A percentile compares a stretch with the other conserved stretches of the same genome.
These are phyloP conservation scores for Helianthus tuberosus DNA, from an alignment of 129 eudicot genomes.

Conservation along the genomic window DNA sequence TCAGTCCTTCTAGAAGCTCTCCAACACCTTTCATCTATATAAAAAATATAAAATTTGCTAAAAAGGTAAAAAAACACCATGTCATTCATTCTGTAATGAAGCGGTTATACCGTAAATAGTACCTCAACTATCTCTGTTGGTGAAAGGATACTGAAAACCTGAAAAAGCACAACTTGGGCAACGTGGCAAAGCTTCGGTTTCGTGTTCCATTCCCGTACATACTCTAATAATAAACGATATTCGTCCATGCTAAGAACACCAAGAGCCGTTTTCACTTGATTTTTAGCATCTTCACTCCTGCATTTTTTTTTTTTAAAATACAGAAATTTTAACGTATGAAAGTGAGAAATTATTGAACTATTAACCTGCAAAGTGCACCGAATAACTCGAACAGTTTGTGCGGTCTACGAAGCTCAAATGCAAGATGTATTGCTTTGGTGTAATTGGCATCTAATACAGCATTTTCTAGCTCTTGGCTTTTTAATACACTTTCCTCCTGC, in stretches of 20 bases:
- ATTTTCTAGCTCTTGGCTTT: conserved; percentile 88
- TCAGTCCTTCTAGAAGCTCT: conserved; percentile 87
- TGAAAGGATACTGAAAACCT: conserved; percentile 58
- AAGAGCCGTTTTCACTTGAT: conserved; percentile 59
- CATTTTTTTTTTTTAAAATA: not conserved
- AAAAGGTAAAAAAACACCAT: not conserved
- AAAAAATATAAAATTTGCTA: conserved; percentile 1
- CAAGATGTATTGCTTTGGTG: conserved; percentile 86
- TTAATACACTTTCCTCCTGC: conserved; percentile 84
- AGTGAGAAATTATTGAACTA: too few relatives aligned
- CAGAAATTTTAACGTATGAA: not conserved
- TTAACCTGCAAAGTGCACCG: conserved; percentile 71
- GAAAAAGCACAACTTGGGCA: conserved; percentile 81
- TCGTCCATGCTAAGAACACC: conserved; percentile 64
- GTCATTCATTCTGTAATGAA: not conserved
- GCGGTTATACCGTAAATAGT: not conserved
- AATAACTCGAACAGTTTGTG: conserved; percentile 86
- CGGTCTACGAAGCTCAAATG: conserved; percentile 92
- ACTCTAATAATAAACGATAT: conserved; percentile 61
- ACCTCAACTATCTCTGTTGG: conserved; percentile 90
- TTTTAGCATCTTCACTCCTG: conserved; percentile 69
- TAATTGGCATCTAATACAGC: conserved; percentile 82
- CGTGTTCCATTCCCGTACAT: conserved; percentile 91
- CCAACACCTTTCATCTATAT: conserved; percentile 74
- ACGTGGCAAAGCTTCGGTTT: conserved; percentile 88